Conservation (phyloP, 257 asterid genomes). For the Solanum virginianum region DNA sequence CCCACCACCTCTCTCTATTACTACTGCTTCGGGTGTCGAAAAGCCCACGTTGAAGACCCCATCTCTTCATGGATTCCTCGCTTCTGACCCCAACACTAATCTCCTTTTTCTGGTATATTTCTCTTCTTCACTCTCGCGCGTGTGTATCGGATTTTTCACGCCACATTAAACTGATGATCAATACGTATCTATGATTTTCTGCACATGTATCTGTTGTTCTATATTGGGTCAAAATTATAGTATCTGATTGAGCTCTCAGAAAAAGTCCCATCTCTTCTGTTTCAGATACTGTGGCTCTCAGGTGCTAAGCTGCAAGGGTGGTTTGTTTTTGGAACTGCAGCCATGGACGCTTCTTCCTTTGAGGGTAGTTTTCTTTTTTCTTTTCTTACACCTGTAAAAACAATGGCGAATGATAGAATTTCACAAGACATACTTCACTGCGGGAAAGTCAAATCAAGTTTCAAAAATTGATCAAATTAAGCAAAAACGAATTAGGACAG, state of each 20-base stretch:
- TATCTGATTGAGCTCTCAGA: background rate
- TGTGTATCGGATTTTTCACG: background rate
- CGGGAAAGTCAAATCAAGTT: background rate
- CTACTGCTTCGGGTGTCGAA: conserved; percentile 34
- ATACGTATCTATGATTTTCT: background rate
- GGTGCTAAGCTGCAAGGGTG: conserved; percentile 9
- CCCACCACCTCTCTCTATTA: conserved; percentile 15
- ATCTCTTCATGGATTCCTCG: conserved; percentile 36
- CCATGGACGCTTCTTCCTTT: conserved; percentile 30
- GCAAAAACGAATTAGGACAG: background rate
- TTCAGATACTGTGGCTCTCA: background rate
- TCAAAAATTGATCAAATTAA: background rate
- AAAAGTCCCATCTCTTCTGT: background rate
- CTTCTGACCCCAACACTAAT: conserved; percentile 7
- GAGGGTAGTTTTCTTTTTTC: conserved; percentile 25
- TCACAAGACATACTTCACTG: background rate
- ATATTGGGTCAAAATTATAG: background rate
- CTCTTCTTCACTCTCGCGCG: background rate
- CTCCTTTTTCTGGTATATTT: conserved; percentile 3
- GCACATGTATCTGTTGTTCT: background rate
- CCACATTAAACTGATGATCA: background rate
- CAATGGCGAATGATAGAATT: background rate
- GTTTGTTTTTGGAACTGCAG: background rate
- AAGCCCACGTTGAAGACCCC: conserved; percentile 50
- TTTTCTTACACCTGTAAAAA: background rate